Evolutionary conservation across 257 asterid species (phyloP).

Genomic region (Salvia miltiorrhiza): DNA sequence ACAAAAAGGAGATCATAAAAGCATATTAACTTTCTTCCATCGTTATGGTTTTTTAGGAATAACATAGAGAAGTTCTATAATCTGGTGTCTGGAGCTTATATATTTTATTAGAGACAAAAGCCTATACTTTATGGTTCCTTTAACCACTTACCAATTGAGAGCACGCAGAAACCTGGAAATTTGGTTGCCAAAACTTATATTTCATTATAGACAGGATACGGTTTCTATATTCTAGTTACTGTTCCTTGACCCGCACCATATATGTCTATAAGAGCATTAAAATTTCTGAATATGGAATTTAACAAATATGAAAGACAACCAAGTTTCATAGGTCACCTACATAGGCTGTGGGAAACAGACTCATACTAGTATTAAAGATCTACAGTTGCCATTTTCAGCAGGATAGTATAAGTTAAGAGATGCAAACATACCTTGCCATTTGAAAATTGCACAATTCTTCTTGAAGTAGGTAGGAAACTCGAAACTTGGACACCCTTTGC

Average conservation of each 20-base stretch:
- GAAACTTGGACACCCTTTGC: slow-evolving; percentile 54
- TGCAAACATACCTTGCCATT: slow-evolving; percentile 67
- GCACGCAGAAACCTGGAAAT: not conserved
- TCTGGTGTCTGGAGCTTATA: not conserved
- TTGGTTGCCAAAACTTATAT: not conserved
- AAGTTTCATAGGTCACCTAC: not conserved
- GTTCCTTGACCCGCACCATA: not conserved
- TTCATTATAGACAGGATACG: no score
- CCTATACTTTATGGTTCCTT: not conserved
- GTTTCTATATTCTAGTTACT: not conserved
- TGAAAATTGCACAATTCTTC: slow-evolving; percentile 93
- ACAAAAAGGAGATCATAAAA: not conserved
- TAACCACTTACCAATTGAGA: not conserved
- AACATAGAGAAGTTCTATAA: not conserved
- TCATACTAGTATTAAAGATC: slow-evolving; percentile 8
- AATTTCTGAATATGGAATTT: not conserved
- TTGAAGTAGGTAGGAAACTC: slow-evolving; percentile 88
- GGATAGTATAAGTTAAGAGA: not conserved
- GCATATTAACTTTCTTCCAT: not conserved
- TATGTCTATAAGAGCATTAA: not conserved
- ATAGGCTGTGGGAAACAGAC: not conserved
- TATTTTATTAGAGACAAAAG: not conserved
- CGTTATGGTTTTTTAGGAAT: not conserved
- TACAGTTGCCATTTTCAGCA: not conserved
- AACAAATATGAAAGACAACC: not conserved